Evolutionary conservation across 345 rosid genomes (phyloP).

Genomic region (Hibiscus trionum): DNA sequence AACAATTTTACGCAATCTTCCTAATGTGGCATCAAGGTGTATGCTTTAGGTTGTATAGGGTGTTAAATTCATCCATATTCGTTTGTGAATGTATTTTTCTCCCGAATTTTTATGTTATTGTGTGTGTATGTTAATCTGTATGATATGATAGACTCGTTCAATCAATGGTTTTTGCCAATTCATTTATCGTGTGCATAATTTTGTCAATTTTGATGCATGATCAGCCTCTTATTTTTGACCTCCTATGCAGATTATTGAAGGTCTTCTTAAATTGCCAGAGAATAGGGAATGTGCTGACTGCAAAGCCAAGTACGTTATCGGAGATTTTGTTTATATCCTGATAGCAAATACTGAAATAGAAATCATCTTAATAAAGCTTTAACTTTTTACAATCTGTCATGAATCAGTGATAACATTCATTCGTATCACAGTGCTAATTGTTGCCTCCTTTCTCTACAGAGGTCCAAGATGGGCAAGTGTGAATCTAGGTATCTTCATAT

Average conservation of each 20-base stretch:
- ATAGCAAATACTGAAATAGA: neutral
- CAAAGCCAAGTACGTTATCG: conserved; percentile 69
- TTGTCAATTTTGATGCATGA: neutral
- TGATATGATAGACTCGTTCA: neutral
- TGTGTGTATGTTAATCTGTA: neutral
- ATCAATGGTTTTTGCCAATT: neutral
- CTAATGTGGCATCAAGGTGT: neutral
- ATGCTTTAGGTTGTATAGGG: neutral
- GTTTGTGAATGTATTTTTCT: neutral
- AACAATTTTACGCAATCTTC: neutral
- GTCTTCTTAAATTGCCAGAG: conserved; percentile 86
- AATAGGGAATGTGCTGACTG: conserved; percentile 98
- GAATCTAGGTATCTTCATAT: conserved; percentile 91
- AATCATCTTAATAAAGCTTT: neutral
- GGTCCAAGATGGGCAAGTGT: conserved; percentile 99
- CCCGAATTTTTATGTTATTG: neutral
- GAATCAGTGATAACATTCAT: neutral
- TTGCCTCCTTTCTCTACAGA: conserved; percentile 39
- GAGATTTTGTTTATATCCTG: neutral
- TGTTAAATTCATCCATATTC: neutral
- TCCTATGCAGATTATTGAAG: conserved; percentile 71
- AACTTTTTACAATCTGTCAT: neutral
- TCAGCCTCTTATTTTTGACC: neutral
- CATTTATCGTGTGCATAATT: neutral
- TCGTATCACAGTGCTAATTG: conserved; percentile 13